A percentile compares a stretch with the other conserved stretches of the same genome.
phyloP scores from a whole-genome alignment of 2,329 filamentous ascomycete species.

The Reticulascus tulasneorum region DNA sequence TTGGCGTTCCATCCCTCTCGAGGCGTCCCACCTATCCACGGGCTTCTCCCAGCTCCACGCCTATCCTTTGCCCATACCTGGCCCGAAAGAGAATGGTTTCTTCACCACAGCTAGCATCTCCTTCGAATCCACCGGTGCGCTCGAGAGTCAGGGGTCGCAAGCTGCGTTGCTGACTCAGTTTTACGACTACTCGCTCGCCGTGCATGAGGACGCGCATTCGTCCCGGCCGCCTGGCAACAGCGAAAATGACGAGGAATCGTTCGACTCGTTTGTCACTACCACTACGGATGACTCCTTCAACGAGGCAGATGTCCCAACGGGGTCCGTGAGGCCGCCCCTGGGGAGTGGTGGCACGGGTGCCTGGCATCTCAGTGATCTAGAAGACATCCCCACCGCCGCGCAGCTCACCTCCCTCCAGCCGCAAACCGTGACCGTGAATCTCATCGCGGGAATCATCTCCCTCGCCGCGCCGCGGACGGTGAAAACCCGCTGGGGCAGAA shows the following conservation, averaged over 20 bases:
- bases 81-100: too few relatives aligned
- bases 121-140: conserved; percentile 16
- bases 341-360: too few relatives aligned
- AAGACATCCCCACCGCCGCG: conserved; percentile 63
- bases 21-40: conserved; percentile 41
- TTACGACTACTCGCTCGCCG: conserved; percentile 71
- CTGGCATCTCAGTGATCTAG: conserved; percentile 57
- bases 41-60: conserved; percentile 50
- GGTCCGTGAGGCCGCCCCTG: conserved; percentile 20
- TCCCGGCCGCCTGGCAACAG: conserved; percentile 42
- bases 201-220: conserved; percentile 63
- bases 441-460: conserved; percentile 77
- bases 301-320: conserved; percentile 12
- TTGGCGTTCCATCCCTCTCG: conserved; percentile 54
- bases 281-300: conserved; percentile 25
- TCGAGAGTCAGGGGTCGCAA: conserved; percentile 1
- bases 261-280: conserved; percentile 32
- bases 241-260: conserved; percentile 1
- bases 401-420: conserved; percentile 67
- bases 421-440: conserved; percentile 75
- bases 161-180: conserved; percentile 54
- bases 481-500: conserved; percentile 58
- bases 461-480: conserved; percentile 65
- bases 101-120: too few relatives aligned
- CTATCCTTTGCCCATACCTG: conserved; percentile 23